A percentile compares a stretch with the other conserved stretches of the same genome.
phyloP scores from a whole-genome alignment of 2,329 filamentous ascomycete genomes.

The Ophiocordyceps polyrhachis-furcata region DNA sequence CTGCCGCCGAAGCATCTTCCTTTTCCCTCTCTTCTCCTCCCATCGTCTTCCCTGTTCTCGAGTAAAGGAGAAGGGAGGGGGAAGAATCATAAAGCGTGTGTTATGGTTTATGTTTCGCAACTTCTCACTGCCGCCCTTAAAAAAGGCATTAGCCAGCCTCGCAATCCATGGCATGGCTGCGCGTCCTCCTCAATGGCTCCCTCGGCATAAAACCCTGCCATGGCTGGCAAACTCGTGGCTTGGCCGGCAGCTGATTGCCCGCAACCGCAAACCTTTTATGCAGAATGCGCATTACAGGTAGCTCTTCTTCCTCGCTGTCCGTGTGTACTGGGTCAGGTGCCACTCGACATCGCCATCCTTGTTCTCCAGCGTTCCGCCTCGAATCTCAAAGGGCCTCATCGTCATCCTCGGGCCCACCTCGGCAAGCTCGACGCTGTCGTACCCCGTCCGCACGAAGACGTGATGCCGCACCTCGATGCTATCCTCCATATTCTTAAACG shows the following conservation, averaged over 20 bases:
- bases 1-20: background rate
- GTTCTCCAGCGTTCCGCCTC: constrained; percentile 78
- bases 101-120: background rate
- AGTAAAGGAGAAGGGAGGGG: background rate
- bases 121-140: background rate
- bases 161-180: too few species aligned
- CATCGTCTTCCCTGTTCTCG: too few species aligned
- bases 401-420: constrained; percentile 92
- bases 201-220: too few species aligned
- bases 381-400: constrained; percentile 90
- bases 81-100: background rate
- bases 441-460: constrained; percentile 86
- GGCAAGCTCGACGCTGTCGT: constrained; percentile 71
- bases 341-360: constrained; percentile 94
- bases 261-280: background rate
- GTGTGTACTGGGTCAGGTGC: constrained; percentile 88
- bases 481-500: constrained; percentile 87
- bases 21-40: background rate
- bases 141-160: too few species aligned
- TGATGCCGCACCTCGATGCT: constrained; percentile 68
- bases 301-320: constrained; percentile 76
- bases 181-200: too few species aligned
- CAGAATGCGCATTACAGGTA: constrained; percentile 1
- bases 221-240: too few species aligned
- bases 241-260: too few species aligned